Percentiles rank a stretch among this genome's conserved stretches.
Evolutionary conservation across 257 asterid genomes (phyloP).

Genomic region (Gardenia jasminoides): DNA sequence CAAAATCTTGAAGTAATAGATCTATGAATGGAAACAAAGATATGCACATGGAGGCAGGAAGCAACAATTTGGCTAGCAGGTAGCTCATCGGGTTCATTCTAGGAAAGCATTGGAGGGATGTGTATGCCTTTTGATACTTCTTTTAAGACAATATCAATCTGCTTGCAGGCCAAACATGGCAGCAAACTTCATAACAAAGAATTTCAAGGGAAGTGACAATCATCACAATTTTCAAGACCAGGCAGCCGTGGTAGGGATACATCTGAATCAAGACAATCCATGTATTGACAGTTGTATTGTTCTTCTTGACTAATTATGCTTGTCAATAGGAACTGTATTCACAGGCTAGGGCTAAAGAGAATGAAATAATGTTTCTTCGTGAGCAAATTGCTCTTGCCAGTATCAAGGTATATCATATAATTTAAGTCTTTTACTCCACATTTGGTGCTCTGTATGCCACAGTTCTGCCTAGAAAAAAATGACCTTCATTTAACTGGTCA

Average conservation of each 20-base stretch:
- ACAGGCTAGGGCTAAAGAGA: slow-evolving; percentile 59
- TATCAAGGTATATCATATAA: slow-evolving; percentile 54
- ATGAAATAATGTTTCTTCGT: slow-evolving; percentile 65
- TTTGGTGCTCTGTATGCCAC: background rate
- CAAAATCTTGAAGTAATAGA: slow-evolving; percentile 29
- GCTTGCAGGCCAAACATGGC: slow-evolving; percentile 50
- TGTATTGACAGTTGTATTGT: background rate
- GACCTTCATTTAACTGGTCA: slow-evolving; percentile 27
- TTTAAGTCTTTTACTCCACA: slow-evolving; percentile 8
- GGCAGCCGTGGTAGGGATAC: slow-evolving; percentile 61
- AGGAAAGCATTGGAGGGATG: slow-evolving; percentile 8
- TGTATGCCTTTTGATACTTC: slow-evolving; percentile 18
- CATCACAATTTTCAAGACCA: slow-evolving; percentile 45
- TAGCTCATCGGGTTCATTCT: slow-evolving; percentile 27
- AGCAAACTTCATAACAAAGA: slow-evolving; percentile 42
- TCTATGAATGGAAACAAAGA: slow-evolving; percentile 49
- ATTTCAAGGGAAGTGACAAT: slow-evolving; percentile 50
- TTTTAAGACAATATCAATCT: slow-evolving; percentile 19
- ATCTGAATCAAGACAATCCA: slow-evolving; percentile 21
- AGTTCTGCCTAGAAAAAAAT: background rate
- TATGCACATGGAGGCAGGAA: slow-evolving; percentile 30
- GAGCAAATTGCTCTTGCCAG: slow-evolving; percentile 85
- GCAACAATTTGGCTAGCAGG: slow-evolving; percentile 50
- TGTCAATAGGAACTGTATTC: slow-evolving; percentile 56
- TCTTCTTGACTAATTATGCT: slow-evolving; percentile 19